Conservation (phyloP, 208 protist genomes). For the Acanthamoeba sp. region DNA sequence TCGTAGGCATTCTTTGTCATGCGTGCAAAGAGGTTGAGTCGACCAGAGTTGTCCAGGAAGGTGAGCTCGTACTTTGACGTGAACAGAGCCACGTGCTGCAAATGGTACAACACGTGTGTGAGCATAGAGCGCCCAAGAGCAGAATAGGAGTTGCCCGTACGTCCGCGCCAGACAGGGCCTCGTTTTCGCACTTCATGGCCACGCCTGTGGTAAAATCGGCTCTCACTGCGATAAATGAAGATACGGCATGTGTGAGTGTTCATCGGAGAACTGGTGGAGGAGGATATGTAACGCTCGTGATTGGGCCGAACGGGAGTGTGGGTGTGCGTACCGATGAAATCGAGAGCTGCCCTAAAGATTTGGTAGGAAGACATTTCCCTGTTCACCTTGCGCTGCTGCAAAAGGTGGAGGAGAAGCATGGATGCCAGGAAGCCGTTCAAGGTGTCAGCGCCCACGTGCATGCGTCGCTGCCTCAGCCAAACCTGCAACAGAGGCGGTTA, state of each 20-base stretch:
- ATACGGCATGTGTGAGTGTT: background rate
- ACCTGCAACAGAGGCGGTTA: background rate
- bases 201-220: conserved; percentile 23
- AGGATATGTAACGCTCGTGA: too few species aligned
- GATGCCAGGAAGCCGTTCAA: conserved; percentile 68
- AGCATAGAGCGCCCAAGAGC: background rate
- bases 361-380: conserved; percentile 71
- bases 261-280: too few species aligned
- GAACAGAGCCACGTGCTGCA: conserved; percentile 45
- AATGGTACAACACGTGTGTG: background rate
- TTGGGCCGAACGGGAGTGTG: too few species aligned
- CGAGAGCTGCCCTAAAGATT: conserved; percentile 53
- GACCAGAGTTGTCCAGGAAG: conserved; percentile 68
- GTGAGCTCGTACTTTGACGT: conserved; percentile 20
- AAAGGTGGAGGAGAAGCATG: conserved; percentile 70
- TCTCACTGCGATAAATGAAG: background rate
- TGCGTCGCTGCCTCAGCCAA: conserved; percentile 63
- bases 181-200: conserved; percentile 67
- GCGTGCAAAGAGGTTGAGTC: conserved; percentile 47
- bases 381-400: conserved; percentile 40
- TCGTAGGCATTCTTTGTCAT: conserved; percentile 64
- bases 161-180: conserved; percentile 36
- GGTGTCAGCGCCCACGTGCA: conserved; percentile 32
- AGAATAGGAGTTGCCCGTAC: background rate
- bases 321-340: conserved; percentile 66